A percentile compares a stretch with the other conserved stretches of the same genome.
These are phyloP conservation scores for Manihot esculenta DNA, from an alignment of 441 rosid species.

Conservation along the genomic window DNA sequence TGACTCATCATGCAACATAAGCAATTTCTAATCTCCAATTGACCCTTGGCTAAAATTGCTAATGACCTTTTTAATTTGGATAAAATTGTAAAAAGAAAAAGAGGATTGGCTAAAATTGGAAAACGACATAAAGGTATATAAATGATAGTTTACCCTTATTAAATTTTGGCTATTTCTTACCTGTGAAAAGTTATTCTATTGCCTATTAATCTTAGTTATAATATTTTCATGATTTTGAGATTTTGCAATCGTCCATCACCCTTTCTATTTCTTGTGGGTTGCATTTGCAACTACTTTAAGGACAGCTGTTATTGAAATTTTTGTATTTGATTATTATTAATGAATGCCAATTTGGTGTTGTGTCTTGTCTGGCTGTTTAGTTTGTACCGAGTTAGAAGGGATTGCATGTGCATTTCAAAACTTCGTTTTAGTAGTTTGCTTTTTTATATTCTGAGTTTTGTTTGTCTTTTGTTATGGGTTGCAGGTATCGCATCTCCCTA, in stretches of 20 bases:
- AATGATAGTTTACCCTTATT: too few species aligned
- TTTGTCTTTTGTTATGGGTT: slow-evolving; percentile 22
- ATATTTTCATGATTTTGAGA: neutral
- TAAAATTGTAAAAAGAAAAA: too few species aligned
- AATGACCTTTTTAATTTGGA: too few species aligned
- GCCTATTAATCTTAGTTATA: neutral
- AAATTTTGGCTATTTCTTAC: too few species aligned
- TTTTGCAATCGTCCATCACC: neutral
- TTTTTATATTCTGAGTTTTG: slow-evolving; percentile 12
- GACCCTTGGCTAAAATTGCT: too few species aligned
- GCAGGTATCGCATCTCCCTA: slow-evolving; percentile 85
- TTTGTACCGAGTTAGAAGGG: too few species aligned
- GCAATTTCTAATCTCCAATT: too few species aligned
- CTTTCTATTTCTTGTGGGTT: neutral
- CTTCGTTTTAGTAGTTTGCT: slow-evolving; percentile 17
- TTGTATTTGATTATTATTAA: neutral
- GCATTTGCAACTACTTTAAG: neutral
- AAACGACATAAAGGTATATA: too few species aligned
- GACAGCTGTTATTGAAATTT: neutral
- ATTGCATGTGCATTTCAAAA: neutral
- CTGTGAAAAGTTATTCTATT: neutral
- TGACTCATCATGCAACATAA: too few species aligned
- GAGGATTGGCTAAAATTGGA: too few species aligned
- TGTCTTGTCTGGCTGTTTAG: neutral
- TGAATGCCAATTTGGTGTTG: neutral